Evolutionary conservation across 1,139 yeast genomes (phyloP), one percentile per base, ranked within the genome.

Genomic region (Scheffersomyces lignicola): DNA sequence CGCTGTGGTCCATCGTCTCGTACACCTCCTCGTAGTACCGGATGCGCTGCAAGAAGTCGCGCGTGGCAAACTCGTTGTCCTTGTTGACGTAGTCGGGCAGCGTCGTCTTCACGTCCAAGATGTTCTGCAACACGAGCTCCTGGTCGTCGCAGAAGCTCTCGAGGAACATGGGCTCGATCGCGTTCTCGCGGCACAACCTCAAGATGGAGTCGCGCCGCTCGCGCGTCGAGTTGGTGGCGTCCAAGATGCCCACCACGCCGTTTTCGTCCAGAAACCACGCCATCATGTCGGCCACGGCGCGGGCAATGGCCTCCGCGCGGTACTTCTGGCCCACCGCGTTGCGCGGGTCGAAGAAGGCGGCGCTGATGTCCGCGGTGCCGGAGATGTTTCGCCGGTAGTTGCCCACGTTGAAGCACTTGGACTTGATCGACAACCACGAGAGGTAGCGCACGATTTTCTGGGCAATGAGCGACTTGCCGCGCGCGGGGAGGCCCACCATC

Each of bases 61-160:
- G 51, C 14, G 80, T 76, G 1, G 96, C 95, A 43, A 65, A 72
- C 24, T 84, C 90, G 9, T 85, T 80, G 47, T 84, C 86, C 41
- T 69, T 67, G 32, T 83, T 80, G n/a, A 64, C 62, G 56, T 89
- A 89, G 59, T 90, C 97, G 0, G 97, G 96, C 2, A 94, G 83
- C 3, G 90, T 78, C 1, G 90, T 80, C 56, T 87, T 85, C 37
- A 90, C 95, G 58, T 90, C 97, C 48, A 78, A 59, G 32, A 90
- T 83, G 56, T 90, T 90, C 49, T 83, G 84, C 62, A 75, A 69
- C 27, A 92, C 80, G 45, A 89, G 71, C 15, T 82, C 84, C 44
- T 82, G 73, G 59, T 89, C 95, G 52, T 88, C 83, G 60, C 97
- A 89, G 76, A 83, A 85, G 52, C 95, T 83, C 58, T 92, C 98